phyloP scores from a whole-genome alignment of 2,329 filamentous ascomycete species.

The Cladosporium velox region DNA sequence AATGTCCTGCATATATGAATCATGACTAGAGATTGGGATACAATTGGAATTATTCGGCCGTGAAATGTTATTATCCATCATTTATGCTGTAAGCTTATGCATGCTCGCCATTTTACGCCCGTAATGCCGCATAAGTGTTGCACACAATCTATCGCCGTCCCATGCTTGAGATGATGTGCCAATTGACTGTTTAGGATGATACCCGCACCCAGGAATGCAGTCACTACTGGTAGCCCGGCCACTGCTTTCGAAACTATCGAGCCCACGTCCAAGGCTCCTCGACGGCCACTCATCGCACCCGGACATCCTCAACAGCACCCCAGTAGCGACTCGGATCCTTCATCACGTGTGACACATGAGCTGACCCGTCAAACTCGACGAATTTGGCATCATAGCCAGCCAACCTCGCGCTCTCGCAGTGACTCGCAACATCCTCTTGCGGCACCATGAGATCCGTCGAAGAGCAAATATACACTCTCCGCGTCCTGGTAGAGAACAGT shows the following conservation, averaged over 20 bases:
- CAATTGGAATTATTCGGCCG: not conserved
- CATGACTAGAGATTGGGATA: not conserved
- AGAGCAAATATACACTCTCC: slow-evolving; percentile 61
- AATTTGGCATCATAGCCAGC: not conserved
- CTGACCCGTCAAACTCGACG: not conserved
- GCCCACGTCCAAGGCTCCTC: not conserved
- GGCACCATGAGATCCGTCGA: slow-evolving; percentile 59
- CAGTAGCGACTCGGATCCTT: slow-evolving; percentile 61
- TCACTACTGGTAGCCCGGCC: not conserved
- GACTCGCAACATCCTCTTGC: slow-evolving; percentile 51
- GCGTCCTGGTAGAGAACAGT: slow-evolving; percentile 25
- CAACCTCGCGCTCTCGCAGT: not conserved
- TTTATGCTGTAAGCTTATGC: not conserved
- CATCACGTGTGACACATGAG: slow-evolving; percentile 48
- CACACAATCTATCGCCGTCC: not conserved
- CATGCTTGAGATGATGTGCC: not conserved
- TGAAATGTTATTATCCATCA: not conserved
- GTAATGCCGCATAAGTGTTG: not conserved
- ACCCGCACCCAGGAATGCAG: not conserved
- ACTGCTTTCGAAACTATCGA: not conserved
- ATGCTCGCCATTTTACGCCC: not conserved
- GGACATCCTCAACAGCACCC: slow-evolving; percentile 38
- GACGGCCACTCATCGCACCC: not conserved
- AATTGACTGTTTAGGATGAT: not conserved
- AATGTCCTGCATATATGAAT: not conserved